Conservation (phyloP, 2,329 filamentous ascomycete genomes). For the Venturiaceae sp. region DNA sequence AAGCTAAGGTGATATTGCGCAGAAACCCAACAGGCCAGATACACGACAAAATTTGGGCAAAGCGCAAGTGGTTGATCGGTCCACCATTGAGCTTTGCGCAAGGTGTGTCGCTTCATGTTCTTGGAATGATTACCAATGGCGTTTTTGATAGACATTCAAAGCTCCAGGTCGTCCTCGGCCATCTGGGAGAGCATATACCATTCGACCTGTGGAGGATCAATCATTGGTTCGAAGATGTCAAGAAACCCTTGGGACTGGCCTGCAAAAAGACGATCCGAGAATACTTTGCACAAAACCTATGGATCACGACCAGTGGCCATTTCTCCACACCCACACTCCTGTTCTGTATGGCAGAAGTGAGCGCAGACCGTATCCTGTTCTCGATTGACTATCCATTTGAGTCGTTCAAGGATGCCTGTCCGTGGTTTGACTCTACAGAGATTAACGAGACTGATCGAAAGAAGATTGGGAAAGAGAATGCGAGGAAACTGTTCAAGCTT, state of each 20-base stretch:
- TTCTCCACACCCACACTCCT: slow-evolving; percentile 45
- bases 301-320: slow-evolving; percentile 48
- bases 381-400: slow-evolving; percentile 46
- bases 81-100: slow-evolving; percentile 26
- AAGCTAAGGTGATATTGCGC: neutral
- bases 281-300: slow-evolving; percentile 47
- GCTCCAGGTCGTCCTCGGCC: slow-evolving; percentile 37
- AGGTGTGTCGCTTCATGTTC: slow-evolving; percentile 47
- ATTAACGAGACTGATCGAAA: slow-evolving; percentile 25
- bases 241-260: slow-evolving; percentile 35
- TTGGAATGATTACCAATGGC: slow-evolving; percentile 42
- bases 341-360: slow-evolving; percentile 39
- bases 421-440: slow-evolving; percentile 32
- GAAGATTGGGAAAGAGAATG: slow-evolving; percentile 38
- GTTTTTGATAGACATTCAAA: slow-evolving; percentile 39
- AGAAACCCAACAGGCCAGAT: slow-evolving; percentile 41
- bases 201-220: slow-evolving; percentile 37
- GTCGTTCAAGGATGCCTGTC: slow-evolving; percentile 31
- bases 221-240: slow-evolving; percentile 45
- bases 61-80: slow-evolving; percentile 50
- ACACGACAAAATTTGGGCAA: slow-evolving; percentile 48
- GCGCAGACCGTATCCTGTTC: slow-evolving; percentile 42
- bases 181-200: slow-evolving; percentile 40
- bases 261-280: slow-evolving; percentile 40
- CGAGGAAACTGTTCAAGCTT: slow-evolving; percentile 30